Evolutionary conservation across 352 stramenopile genomes (phyloP), one percentile per base, ranked within the genome.

Genomic region (Pythium folliculosum): DNA sequence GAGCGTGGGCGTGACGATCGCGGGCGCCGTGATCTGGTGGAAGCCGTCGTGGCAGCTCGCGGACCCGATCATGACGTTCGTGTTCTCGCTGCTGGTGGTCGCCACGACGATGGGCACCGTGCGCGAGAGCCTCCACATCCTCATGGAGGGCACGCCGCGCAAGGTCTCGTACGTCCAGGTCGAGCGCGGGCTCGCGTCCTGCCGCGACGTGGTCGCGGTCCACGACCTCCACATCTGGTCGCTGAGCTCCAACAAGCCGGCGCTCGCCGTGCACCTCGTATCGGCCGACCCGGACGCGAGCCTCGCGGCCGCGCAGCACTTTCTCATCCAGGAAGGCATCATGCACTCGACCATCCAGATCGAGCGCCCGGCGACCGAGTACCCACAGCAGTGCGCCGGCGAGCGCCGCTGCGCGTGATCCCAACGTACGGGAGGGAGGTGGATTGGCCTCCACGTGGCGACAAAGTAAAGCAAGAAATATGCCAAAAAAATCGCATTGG

Each of bases 221-320:
- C 97, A 99, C 78, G 95, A 99, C 76, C 77, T 99, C 65, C 97
- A 99, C 81, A 97, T 99, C 64, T 99, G 97, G 97, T 96, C 80
- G 55, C 91, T 99, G 52, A 98, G 89, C 37, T 85, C 97, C 16
- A 95, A 96, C 1, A 70, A 93, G 37, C 81, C 82, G 13, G 89
- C 89, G 22, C 77, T 99, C 23, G 98, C 89, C 60, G 95, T 99
- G 35, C 97, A 99, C 76, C 71, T 98, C 49, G 65, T 92, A 22
- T 90, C 77, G 27, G 74, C 80, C 38, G 78, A 91, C 37, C 70
- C 78, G 3, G 85, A 93, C 58, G 78, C 76, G 50, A 77, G 83
- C 37, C 73, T 93, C 32, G 72, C 86, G 35, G 70, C 79, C 38
- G 82, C 85, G 43, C 86, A 95, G 65, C 65, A 77, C 49, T 91